A percentile compares a stretch with the other conserved stretches of the same genome.
Evolutionary conservation across 169 alveolate species (phyloP).

Genomic region (Cystoisospora suis): DNA sequence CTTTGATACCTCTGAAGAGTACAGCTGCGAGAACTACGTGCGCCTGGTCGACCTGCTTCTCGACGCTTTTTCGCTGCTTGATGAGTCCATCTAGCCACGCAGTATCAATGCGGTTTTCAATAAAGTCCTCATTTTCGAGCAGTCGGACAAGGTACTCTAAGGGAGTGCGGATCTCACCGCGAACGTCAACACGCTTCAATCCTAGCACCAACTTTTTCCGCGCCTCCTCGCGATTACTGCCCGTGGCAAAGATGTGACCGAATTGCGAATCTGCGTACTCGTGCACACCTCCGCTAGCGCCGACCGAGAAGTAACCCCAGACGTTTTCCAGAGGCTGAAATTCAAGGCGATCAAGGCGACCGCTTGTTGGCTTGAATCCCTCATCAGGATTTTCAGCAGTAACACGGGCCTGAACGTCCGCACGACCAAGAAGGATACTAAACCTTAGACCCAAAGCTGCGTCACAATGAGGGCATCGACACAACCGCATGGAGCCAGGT

Average conservation of each 20-base stretch:
- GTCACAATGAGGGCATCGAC: background rate
- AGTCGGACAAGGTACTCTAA: slow-evolving; percentile 75
- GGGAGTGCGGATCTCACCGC: slow-evolving; percentile 82
- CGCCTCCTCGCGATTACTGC: slow-evolving; percentile 72
- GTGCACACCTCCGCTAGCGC: slow-evolving; percentile 82
- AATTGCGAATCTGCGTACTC: slow-evolving; percentile 89
- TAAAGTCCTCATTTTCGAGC: slow-evolving; percentile 76
- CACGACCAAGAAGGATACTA: background rate
- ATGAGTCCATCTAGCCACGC: slow-evolving; percentile 68
- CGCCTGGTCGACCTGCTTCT: background rate
- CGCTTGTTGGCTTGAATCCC: slow-evolving; percentile 87
- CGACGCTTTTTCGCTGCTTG: slow-evolving; percentile 29
- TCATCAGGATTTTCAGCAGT: slow-evolving; percentile 89
- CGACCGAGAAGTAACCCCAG: slow-evolving; percentile 85
- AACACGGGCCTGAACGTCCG: slow-evolving; percentile 76
- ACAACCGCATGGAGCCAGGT: background rate
- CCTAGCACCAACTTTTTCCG: slow-evolving; percentile 74
- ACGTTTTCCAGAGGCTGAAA: slow-evolving; percentile 77
- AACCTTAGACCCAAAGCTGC: background rate
- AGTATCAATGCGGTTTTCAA: slow-evolving; percentile 68
- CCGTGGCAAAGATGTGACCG: slow-evolving; percentile 88
- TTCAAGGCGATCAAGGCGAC: slow-evolving; percentile 69
- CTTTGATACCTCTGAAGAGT: slow-evolving; percentile 53
- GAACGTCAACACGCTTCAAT: slow-evolving; percentile 75
- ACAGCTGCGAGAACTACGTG: slow-evolving; percentile 54